Conservation (phyloP, 345 rosid species). For the Bruguiera gymnorhiza region DNA sequence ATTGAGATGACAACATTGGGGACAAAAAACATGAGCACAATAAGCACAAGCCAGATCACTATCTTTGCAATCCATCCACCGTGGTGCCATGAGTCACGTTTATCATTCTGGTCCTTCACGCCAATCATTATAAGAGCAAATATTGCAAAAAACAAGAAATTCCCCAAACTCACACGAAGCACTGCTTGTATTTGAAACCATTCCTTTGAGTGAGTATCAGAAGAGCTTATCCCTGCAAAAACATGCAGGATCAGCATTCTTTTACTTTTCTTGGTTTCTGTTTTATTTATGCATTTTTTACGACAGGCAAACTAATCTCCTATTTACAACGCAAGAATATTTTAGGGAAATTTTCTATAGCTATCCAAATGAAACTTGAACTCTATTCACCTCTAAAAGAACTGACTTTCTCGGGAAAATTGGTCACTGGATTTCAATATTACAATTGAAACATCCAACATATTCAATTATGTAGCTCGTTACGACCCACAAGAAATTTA, state of each 20-base stretch:
- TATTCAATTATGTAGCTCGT: too few relatives aligned
- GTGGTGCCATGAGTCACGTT: conserved; percentile 92
- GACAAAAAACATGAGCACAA: conserved; percentile 84
- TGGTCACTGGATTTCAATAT: too few relatives aligned
- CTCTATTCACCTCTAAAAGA: too few relatives aligned
- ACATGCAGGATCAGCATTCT: conserved; percentile 1
- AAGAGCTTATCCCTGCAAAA: conserved; percentile 72
- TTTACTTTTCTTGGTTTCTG: neutral
- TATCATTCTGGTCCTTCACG: conserved; percentile 86
- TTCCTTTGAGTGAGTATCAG: conserved; percentile 58
- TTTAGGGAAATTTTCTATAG: neutral
- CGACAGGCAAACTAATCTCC: too few relatives aligned
- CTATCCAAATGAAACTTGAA: neutral
- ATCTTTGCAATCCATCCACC: conserved; percentile 95
- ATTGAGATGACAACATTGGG: conserved; percentile 63
- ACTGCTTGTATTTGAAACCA: conserved; percentile 92
- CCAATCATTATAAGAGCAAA: conserved; percentile 88
- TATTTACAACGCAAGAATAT: too few relatives aligned
- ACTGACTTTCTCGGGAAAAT: neutral
- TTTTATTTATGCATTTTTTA: too few relatives aligned
- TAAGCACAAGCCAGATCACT: conserved; percentile 74
- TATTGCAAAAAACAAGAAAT: conserved; percentile 67
- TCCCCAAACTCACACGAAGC: conserved; percentile 94
- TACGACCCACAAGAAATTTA: too few relatives aligned
- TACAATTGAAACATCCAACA: too few relatives aligned